Evolutionary conservation across 2,329 filamentous ascomycete species (phyloP).

Genomic region (Phoma herbarum): DNA sequence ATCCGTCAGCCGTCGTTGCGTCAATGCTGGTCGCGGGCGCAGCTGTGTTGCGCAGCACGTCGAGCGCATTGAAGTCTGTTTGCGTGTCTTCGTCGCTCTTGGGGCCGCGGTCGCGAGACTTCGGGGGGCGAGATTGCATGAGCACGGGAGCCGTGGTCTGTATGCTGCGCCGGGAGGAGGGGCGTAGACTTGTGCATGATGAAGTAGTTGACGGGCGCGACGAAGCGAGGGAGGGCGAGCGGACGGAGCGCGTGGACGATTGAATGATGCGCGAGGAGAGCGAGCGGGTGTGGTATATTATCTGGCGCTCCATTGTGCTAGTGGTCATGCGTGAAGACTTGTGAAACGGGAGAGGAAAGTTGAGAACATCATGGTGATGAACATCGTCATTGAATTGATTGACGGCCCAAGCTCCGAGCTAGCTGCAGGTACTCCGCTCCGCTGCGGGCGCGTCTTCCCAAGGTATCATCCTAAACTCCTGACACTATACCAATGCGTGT

Average conservation of each 20-base stretch:
- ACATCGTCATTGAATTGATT: slow-evolving; percentile 22
- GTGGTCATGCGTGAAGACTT: background rate
- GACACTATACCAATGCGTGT: slow-evolving; percentile 12
- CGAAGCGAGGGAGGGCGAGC: slow-evolving; percentile 2
- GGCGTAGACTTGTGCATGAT: slow-evolving; percentile 4
- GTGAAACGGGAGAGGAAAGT: background rate
- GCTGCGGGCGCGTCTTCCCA: background rate
- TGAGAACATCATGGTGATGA: background rate
- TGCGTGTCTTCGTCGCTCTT: slow-evolving; percentile 68
- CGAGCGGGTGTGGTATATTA: slow-evolving; percentile 24
- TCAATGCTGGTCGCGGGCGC: slow-evolving; percentile 84
- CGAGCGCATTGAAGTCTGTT: slow-evolving; percentile 77
- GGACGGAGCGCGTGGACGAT: slow-evolving; percentile 10
- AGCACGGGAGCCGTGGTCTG: slow-evolving; percentile 29
- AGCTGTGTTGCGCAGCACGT: slow-evolving; percentile 80
- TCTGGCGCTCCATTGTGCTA: slow-evolving; percentile 28
- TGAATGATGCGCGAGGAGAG: slow-evolving; percentile 19
- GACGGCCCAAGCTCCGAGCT: slow-evolving; percentile 18
- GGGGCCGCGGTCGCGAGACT: slow-evolving; percentile 67
- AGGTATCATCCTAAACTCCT: background rate
- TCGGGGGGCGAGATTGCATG: slow-evolving; percentile 50
- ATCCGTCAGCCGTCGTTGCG: slow-evolving; percentile 81
- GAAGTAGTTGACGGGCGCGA: slow-evolving; percentile 5
- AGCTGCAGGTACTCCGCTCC: slow-evolving; percentile 11
- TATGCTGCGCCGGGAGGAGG: slow-evolving; percentile 22